Conservation (phyloP, 2,329 filamentous ascomycete species). For the Fusarium odoratissimum region DNA sequence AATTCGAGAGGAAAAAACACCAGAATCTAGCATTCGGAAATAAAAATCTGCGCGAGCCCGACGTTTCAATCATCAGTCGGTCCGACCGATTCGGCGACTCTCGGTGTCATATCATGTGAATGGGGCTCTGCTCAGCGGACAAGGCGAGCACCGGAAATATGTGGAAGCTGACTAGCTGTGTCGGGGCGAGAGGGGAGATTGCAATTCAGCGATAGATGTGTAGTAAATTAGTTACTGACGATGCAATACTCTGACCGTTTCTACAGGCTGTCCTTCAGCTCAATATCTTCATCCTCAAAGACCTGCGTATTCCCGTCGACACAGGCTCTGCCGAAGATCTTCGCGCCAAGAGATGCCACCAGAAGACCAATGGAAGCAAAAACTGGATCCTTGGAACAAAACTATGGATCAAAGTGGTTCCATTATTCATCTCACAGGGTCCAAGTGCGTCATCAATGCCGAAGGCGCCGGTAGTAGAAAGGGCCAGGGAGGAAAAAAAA, state of each 20-base stretch:
- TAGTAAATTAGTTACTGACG: background rate
- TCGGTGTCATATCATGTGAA: conserved; percentile 32
- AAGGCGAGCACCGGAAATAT: conserved; percentile 30
- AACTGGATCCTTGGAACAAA: conserved; percentile 25
- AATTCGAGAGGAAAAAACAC: background rate
- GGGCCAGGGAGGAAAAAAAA: background rate
- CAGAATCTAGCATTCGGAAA: conserved; percentile 23
- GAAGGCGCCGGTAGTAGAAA: conserved; percentile 18
- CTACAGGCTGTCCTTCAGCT: background rate
- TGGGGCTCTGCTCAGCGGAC: conserved; percentile 24
- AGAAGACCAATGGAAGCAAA: conserved; percentile 34
- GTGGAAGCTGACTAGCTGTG: conserved; percentile 21
- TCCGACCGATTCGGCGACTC: conserved; percentile 28
- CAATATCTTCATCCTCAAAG: background rate
- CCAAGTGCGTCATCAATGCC: conserved; percentile 33
- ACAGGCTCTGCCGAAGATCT: conserved; percentile 25
- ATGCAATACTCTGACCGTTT: fast-evolving
- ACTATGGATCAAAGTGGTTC: conserved; percentile 7
- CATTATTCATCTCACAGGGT: conserved; percentile 16
- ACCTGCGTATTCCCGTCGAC: background rate
- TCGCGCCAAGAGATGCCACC: conserved; percentile 30
- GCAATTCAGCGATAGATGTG: background rate
- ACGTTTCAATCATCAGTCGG: conserved; percentile 30
- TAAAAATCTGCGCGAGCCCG: conserved; percentile 21
- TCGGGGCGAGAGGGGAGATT: background rate